These are phyloP conservation scores for Jaltomata sinuosa DNA, from an alignment of 257 asterid genomes.

Conservation along the genomic window DNA sequence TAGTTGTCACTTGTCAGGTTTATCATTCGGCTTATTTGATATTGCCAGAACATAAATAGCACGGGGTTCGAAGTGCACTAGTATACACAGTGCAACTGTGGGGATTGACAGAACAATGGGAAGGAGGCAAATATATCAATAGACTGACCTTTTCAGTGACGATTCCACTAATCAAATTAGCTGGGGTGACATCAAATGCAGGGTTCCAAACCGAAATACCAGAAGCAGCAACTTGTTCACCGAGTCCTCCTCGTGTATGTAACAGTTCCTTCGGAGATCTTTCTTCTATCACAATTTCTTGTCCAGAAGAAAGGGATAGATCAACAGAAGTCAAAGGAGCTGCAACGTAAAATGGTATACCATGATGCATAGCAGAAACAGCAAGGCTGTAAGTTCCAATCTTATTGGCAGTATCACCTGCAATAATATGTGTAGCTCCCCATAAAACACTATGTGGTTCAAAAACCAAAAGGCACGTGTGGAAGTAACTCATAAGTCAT, in stretches of 20 bases:
- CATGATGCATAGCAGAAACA: conserved; percentile 67
- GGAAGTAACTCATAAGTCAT: background rate
- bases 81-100: background rate
- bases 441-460: background rate
- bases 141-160: conserved; percentile 73
- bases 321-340: conserved; percentile 91
- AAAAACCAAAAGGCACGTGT: background rate
- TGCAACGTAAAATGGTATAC: conserved; percentile 82
- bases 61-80: background rate
- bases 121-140: conserved; percentile 9
- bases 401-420: conserved; percentile 98
- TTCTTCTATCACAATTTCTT: conserved; percentile 84
- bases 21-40: background rate
- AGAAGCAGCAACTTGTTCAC: conserved; percentile 93
- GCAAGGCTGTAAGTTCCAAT: conserved; percentile 97
- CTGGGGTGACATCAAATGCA: conserved; percentile 95
- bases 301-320: conserved; percentile 61
- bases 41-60: background rate
- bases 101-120: background rate
- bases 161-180: conserved; percentile 59
- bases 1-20: background rate
- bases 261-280: conserved; percentile 77
- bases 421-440: background rate
- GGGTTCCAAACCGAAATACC: conserved; percentile 97
- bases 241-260: conserved; percentile 74